Conservation (phyloP, 2,329 filamentous ascomycete species). For the Clarireedia homoeocarpa region DNA sequence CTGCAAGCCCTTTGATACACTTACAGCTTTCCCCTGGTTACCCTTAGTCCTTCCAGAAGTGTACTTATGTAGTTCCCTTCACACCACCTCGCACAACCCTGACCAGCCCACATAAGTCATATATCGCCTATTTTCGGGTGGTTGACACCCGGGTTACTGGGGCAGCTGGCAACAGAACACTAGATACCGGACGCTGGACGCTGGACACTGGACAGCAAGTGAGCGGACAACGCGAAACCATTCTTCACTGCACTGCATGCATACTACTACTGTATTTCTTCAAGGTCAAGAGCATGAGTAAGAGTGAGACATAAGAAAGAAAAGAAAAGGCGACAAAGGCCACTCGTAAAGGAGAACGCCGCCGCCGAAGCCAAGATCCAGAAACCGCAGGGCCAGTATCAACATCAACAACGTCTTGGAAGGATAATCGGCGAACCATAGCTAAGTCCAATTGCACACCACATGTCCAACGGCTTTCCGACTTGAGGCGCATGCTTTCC, state of each 20-base stretch:
- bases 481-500: not conserved
- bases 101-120: not conserved
- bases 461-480: conserved; percentile 1
- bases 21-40: no score
- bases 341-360: no score
- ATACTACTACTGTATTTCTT: no score
- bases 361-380: not conserved
- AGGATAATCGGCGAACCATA: not conserved
- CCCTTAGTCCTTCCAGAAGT: not conserved
- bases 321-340: no score
- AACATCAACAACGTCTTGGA: not conserved
- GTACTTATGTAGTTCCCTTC: not conserved
- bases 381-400: not conserved
- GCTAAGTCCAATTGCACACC: not conserved
- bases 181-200: not conserved
- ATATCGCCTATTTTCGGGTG: conserved; percentile 6
- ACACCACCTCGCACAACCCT: not conserved
- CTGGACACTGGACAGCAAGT: not conserved
- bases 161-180: not conserved
- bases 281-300: no score
- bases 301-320: no score
- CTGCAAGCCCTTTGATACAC: no score
- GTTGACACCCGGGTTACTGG: conserved; percentile 7
- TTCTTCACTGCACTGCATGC: not conserved
- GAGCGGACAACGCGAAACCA: no score